Evolutionary conservation across 768 basidiomycete genomes (phyloP).

Genomic region (Lactarius sanguifluus): DNA sequence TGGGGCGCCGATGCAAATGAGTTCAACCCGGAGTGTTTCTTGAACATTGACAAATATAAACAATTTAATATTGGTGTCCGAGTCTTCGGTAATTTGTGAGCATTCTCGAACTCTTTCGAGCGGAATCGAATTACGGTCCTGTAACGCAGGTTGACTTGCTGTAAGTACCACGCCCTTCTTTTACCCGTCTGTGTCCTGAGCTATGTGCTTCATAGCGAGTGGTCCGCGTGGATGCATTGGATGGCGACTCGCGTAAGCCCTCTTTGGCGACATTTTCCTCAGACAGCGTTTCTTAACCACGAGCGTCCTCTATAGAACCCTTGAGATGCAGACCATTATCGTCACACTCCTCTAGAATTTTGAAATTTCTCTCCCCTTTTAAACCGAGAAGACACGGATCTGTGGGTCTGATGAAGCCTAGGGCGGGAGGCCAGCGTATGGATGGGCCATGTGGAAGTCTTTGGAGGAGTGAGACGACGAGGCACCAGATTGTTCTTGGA

Average conservation of each 20-base stretch:
- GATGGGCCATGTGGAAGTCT: constrained; percentile 9
- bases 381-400: constrained; percentile 7
- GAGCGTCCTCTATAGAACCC: neutral
- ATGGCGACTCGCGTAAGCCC: constrained; percentile 11
- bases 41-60: constrained; percentile 2
- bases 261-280: neutral
- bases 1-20: constrained; percentile 14
- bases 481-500: neutral
- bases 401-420: constrained; percentile 12
- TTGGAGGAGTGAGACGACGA: neutral
- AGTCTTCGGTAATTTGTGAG: neutral
- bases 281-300: neutral
- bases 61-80: constrained; percentile 3
- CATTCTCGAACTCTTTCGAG: too few species aligned
- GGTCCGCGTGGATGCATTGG: constrained; percentile 6
- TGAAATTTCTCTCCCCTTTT: constrained; percentile 10
- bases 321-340: constrained; percentile 10
- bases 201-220: neutral
- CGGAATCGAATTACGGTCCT: too few species aligned
- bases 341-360: constrained; percentile 12
- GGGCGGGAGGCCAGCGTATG: neutral
- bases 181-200: neutral
- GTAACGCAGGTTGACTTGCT: too few species aligned
- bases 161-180: neutral
- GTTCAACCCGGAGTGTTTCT: constrained; percentile 9